Base-by-base conservation (phyloP, 495 filamentous ascomycete species). In the Xylaria intraflava region DNA sequence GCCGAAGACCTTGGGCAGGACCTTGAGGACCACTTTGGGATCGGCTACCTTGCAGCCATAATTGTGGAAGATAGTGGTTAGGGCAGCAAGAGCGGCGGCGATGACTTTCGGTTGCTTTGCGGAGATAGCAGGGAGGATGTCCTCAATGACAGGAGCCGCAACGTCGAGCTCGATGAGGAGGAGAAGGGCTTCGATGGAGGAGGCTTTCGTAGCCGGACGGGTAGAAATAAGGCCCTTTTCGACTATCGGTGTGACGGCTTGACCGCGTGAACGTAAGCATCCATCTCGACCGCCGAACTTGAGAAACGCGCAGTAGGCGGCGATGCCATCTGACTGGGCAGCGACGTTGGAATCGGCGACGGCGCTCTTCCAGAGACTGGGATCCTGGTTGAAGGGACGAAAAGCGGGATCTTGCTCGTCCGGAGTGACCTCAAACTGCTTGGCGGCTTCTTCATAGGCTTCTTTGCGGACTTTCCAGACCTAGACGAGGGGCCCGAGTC, bases 381-480 rank as follows among this genome's bases (percentile, higher is more conserved):
- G 78, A 56, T 97, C 92, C 65, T 90, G 83, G 51, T 90, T 70
- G 67, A 96, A 97, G 7, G 89, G 87, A 46, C 80, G 78, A 55
- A 97, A 96, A 7, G 83, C 83, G 9, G 90, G 85, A 62, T 93
- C 85, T 58, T 87, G 81, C 68, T 97, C 93, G 73, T 93, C 88
- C 48, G 87, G 83, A 8, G 90, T 89, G 52, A 79, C 78, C 66
- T 90, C 86, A 63, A 99, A 97, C 58, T 83, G 78, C 65, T 89
- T 86, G 35, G 87, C 82, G 39, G 89, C 92, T 56, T 92, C 89
- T 74, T 97, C 93, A 69, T 97, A 99, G 44, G 86, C 93, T 66
- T 83, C 80, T 69, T 99, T 99, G 58, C 93, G 81, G 38, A 93
- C 93, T 78, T 99, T 99, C 93, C 93, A 99, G 65, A 87, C 83